Evolutionary conservation across 306 rosid genomes (phyloP).

Genomic region (Vigna hirtella): DNA sequence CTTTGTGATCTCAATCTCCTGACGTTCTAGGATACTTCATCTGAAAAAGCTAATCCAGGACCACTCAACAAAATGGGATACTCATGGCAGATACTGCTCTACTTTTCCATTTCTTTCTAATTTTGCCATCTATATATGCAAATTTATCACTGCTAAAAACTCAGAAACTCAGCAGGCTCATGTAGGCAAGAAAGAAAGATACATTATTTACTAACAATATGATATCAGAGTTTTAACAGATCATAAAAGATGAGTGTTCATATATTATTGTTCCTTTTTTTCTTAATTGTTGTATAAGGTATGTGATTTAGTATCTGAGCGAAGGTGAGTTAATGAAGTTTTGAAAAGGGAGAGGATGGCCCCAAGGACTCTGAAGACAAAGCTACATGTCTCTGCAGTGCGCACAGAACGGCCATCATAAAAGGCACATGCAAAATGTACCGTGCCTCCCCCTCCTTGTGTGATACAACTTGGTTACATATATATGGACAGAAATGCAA

Average conservation of each 20-base stretch:
- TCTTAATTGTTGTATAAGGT: not conserved
- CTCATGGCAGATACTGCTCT: slow-evolving; percentile 24
- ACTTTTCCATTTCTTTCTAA: slow-evolving; percentile 46
- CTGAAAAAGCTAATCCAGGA: slow-evolving; percentile 19
- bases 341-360: slow-evolving; percentile 11
- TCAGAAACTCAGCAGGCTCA: slow-evolving; percentile 48
- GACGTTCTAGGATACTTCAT: slow-evolving; percentile 36
- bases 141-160: slow-evolving; percentile 41
- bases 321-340: not conserved
- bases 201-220: slow-evolving; percentile 48
- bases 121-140: slow-evolving; percentile 38
- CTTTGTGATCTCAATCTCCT: slow-evolving; percentile 36
- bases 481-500: slow-evolving; percentile 22
- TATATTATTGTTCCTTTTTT: not conserved
- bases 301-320: not conserved
- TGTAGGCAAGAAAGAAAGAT: slow-evolving; percentile 29
- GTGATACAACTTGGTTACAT: slow-evolving; percentile 1
- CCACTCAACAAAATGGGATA: slow-evolving; percentile 42
- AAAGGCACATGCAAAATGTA: slow-evolving; percentile 43
- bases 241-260: slow-evolving; percentile 8
- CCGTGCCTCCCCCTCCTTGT: slow-evolving; percentile 19
- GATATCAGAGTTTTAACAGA: slow-evolving; percentile 37
- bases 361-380: slow-evolving; percentile 41
- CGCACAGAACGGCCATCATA: slow-evolving; percentile 35
- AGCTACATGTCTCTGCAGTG: slow-evolving; percentile 3